Evolutionary conservation across 2,329 filamentous ascomycete species (phyloP).

Genomic region (Metarhizium rileyi): DNA sequence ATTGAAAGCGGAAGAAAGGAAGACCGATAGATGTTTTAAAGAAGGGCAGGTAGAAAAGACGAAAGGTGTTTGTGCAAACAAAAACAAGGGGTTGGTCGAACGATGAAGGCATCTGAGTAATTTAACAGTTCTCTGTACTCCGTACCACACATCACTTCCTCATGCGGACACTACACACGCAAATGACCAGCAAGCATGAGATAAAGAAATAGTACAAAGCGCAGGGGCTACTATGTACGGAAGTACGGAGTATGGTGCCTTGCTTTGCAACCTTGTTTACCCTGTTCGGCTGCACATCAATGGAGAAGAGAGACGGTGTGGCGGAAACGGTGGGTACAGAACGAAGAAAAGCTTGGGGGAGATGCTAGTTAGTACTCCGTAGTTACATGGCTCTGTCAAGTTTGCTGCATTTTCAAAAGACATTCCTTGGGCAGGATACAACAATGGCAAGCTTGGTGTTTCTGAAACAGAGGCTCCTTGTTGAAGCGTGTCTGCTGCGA

Average conservation of each 20-base stretch:
- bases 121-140: too few relatives aligned
- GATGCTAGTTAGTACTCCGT: background rate
- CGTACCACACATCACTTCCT: constrained; percentile 1
- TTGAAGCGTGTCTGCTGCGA: too few relatives aligned
- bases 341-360: background rate
- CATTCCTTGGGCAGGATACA: too few relatives aligned
- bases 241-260: too few relatives aligned
- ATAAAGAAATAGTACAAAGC: background rate
- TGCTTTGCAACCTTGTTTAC: too few relatives aligned
- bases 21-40: background rate
- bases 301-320: background rate
- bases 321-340: background rate
- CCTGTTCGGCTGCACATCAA: background rate
- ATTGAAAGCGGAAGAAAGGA: background rate
- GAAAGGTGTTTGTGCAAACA: background rate
- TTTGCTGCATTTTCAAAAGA: background rate
- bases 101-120: background rate
- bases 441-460: too few relatives aligned
- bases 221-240: too few relatives aligned
- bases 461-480: too few relatives aligned
- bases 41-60: background rate
- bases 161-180: background rate
- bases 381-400: too few relatives aligned
- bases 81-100: background rate
- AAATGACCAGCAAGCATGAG: background rate